These are phyloP conservation scores for Penicillium sp. DNA, from an alignment of 2,329 filamentous ascomycete genomes.

Conservation along the genomic window DNA sequence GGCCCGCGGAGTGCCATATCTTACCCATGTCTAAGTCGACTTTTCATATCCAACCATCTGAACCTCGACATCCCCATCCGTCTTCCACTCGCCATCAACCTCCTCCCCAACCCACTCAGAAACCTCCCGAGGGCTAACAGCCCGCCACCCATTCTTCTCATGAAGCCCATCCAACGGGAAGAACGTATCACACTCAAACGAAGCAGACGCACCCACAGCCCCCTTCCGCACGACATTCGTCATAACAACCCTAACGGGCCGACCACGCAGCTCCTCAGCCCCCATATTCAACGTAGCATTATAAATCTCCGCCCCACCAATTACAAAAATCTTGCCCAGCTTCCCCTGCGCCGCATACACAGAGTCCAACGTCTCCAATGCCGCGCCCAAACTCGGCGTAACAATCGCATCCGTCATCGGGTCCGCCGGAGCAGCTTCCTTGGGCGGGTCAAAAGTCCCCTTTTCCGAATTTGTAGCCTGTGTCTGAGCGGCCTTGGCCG, in stretches of 20 bases:
- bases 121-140: constrained; percentile 33
- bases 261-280: not conserved
- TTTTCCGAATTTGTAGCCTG: not conserved
- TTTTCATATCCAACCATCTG: constrained; percentile 48
- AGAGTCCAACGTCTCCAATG: constrained; percentile 45
- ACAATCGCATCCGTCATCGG: constrained; percentile 45
- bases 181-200: constrained; percentile 49
- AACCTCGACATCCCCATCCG: constrained; percentile 49
- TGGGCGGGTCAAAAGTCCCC: not conserved
- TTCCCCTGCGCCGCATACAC: constrained; percentile 20
- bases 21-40: constrained; percentile 5
- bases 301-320: constrained; percentile 89
- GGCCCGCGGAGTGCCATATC: not conserved
- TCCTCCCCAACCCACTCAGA: constrained; percentile 43
- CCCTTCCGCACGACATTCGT: constrained; percentile 36
- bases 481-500: constrained; percentile 14
- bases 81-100: constrained; percentile 42
- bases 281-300: constrained; percentile 56
- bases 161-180: constrained; percentile 42
- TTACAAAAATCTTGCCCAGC: constrained; percentile 70
- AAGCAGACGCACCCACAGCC: constrained; percentile 19
- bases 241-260: constrained; percentile 38
- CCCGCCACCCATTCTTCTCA: constrained; percentile 30
- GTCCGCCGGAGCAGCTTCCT: constrained; percentile 2
- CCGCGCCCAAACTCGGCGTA: constrained; percentile 57